A percentile compares a stretch with the other conserved stretches of the same genome.
Evolutionary conservation across 176 grass and related monocot species (phyloP).

Genomic region (Hsuehochloa calcarea): DNA sequence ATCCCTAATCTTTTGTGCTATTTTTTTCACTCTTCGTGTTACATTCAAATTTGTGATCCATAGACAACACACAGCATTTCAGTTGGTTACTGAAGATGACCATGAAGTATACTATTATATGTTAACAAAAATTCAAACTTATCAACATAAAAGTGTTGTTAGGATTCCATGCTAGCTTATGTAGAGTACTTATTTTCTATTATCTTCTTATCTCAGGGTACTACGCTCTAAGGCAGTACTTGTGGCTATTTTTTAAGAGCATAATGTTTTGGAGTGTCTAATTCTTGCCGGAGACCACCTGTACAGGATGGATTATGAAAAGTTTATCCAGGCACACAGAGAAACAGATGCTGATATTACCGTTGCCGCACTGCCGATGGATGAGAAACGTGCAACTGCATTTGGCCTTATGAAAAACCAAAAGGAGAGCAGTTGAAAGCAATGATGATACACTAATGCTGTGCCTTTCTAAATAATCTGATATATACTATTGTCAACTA

Average conservation of each 20-base stretch:
- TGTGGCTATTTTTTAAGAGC: slow-evolving; percentile 97
- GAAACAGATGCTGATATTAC: slow-evolving; percentile 95
- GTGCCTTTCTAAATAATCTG: too few species aligned
- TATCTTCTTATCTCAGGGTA: slow-evolving; percentile 58
- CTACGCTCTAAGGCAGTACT: slow-evolving; percentile 87
- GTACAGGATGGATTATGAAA: slow-evolving; percentile 97
- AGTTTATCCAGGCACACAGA: slow-evolving; percentile 92
- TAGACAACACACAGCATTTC: not conserved
- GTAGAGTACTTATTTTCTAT: slow-evolving; percentile 13
- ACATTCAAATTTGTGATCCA: not conserved
- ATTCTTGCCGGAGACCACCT: slow-evolving; percentile 93
- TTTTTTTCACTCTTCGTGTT: not conserved
- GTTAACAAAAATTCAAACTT: not conserved
- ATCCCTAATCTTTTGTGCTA: not conserved
- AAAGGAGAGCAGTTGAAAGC: too few species aligned
- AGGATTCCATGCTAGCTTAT: slow-evolving; percentile 22
- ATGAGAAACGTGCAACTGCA: slow-evolving; percentile 86
- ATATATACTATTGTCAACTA: too few species aligned
- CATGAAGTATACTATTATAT: not conserved
- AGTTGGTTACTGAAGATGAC: not conserved
- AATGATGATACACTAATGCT: too few species aligned
- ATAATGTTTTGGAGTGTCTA: slow-evolving; percentile 93
- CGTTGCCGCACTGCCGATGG: slow-evolving; percentile 83
- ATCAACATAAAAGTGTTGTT: slow-evolving; percentile 1
- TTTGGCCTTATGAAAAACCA: slow-evolving; percentile 98